Evolutionary conservation across 495 filamentous ascomycete genomes (phyloP), one percentile per base, ranked within the genome.

Genomic region (Penicillium robsamsonii): DNA sequence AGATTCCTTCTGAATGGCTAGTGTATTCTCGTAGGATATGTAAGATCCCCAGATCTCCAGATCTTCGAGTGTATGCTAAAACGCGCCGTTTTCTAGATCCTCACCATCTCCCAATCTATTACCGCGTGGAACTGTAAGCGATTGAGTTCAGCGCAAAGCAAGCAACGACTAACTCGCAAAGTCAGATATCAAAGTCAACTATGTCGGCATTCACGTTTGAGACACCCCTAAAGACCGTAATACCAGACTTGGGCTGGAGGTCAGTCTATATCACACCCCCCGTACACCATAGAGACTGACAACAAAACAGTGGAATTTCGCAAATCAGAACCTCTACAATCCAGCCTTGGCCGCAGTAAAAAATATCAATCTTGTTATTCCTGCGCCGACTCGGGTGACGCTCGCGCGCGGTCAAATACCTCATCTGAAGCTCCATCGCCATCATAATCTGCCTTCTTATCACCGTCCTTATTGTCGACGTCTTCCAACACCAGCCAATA

Each of bases 321-420:
- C 78, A 3, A 78, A 82, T 18, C 83, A 87, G 59, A 73, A 86
- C 30, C 62, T 87, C 22, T 87, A 88, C 63, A 86, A 87, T 57
- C 84, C 84, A 0, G 79, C 84, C 53, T 68, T 89, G 35, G 77
- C 84, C 10, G 65, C 84, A 8, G 79, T 84, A 57, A 87, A 87
- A 87, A 65, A 64, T 79, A 0, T 83, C 81, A 0, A 73, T 82
- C 41, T 66, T 84, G 22, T 18, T 78, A 40, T 82, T 84, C 57
- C 70, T 83, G 22, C 70, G 71, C 35, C 78, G 81, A 13, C 70
- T 84, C 0, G 75, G 72, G 10, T 70, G 67, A 22, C 60, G 48
- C 18, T 70, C 71, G 1, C 63, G 56, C 8, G 8, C 65, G 24
- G 72, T 81, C 33, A 72, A 74, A 3, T 54, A 58, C 30, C 55